Conservation (phyloP, 352 stramenopile genomes). For the Halophytophthora polymorphica region DNA sequence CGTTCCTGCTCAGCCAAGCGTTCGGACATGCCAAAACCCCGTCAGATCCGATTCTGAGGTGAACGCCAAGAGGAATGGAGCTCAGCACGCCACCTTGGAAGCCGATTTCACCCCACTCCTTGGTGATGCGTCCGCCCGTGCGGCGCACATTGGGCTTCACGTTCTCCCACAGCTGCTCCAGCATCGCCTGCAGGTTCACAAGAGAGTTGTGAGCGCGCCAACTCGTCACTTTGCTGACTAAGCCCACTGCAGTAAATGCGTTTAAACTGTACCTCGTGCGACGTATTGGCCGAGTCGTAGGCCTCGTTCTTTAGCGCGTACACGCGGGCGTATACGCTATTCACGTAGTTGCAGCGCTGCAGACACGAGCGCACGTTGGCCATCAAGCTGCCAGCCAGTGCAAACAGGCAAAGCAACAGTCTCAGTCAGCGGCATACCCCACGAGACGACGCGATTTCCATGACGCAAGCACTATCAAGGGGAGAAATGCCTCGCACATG, state of each 20-base stretch:
- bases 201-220: neutral
- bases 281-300: constrained; percentile 60
- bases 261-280: constrained; percentile 51
- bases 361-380: constrained; percentile 65
- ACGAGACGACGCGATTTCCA: neutral
- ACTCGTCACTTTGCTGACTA: neutral
- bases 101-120: constrained; percentile 86
- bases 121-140: constrained; percentile 73
- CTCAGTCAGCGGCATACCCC: neutral
- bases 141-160: constrained; percentile 79
- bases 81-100: constrained; percentile 89
- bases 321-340: constrained; percentile 58
- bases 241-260: neutral
- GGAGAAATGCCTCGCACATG: constrained; percentile 24
- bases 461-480: neutral
- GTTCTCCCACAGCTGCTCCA: constrained; percentile 79
- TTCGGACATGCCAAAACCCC: neutral
- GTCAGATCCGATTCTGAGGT: neutral
- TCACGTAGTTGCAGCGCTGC: constrained; percentile 70
- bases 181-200: constrained; percentile 35
- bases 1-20: constrained; percentile 33
- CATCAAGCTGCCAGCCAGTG: constrained; percentile 41
- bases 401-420: neutral
- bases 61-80: too few relatives aligned
- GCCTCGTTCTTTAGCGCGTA: constrained; percentile 58